phyloP scores from a whole-genome alignment of 2,329 filamentous ascomycete genomes.

The Penicillium sp. region DNA sequence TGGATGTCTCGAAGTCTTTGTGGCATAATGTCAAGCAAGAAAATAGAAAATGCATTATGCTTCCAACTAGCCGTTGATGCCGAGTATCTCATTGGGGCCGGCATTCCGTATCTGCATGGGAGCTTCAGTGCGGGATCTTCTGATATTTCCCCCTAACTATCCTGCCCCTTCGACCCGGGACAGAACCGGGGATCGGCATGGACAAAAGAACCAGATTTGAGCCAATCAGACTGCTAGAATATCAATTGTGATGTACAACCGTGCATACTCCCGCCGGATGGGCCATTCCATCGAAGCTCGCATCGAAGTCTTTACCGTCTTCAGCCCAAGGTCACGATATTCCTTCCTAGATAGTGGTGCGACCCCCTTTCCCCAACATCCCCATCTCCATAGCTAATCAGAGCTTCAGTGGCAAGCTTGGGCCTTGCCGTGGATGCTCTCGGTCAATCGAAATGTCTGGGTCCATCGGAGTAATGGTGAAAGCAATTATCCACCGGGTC shows the following conservation, averaged over 20 bases:
- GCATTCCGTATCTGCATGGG: not conserved
- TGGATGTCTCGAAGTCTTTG: not conserved
- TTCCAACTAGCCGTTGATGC: not conserved
- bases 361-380: constrained; percentile 5
- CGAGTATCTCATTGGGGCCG: not conserved
- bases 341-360: not conserved
- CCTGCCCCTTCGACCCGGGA: not conserved
- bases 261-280: constrained; percentile 4
- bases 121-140: constrained; percentile 5
- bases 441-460: constrained; percentile 14
- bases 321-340: constrained; percentile 6
- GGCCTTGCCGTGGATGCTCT: constrained; percentile 21
- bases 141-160: not conserved
- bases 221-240: not conserved
- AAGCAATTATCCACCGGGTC: constrained; percentile 20
- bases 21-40: not conserved
- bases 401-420: constrained; percentile 15
- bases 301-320: constrained; percentile 10
- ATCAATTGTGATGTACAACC: not conserved
- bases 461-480: constrained; percentile 22
- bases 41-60: not conserved
- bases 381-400: not conserved
- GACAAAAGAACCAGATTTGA: not conserved
- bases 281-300: constrained; percentile 10
- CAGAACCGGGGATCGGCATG: not conserved